Evolutionary conservation across 441 rosid species (phyloP).

Genomic region (Brassica hybrid): DNA sequence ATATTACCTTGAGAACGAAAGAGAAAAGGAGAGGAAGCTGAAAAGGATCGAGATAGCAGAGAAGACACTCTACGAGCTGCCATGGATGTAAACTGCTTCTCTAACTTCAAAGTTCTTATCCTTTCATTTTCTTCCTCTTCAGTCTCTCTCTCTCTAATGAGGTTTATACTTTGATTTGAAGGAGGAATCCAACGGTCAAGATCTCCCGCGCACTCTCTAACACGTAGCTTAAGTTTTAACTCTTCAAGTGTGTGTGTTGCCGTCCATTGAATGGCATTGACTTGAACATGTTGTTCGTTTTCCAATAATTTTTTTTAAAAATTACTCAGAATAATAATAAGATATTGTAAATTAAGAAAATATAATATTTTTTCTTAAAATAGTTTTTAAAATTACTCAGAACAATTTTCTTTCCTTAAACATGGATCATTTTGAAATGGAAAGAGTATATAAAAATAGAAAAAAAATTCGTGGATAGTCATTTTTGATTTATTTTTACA

Average conservation of each 20-base stretch:
- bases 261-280: conserved; percentile 28
- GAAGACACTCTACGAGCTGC: conserved; percentile 78
- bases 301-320: no score
- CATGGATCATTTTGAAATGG: no score
- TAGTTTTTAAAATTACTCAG: no score
- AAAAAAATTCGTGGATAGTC: no score
- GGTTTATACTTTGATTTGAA: not conserved
- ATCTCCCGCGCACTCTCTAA: not conserved
- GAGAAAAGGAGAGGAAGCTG: conserved; percentile 45
- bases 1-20: conserved; percentile 56
- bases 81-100: conserved; percentile 42
- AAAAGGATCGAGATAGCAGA: conserved; percentile 65
- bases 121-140: not conserved
- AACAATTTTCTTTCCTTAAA: no score
- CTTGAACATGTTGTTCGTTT: not conserved
- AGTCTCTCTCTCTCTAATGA: not conserved
- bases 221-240: conserved; percentile 24
- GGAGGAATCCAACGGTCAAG: conserved; percentile 34
- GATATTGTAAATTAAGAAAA: no score
- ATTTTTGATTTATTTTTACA: no score
- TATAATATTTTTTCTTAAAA: no score
- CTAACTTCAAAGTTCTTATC: conserved; percentile 20
- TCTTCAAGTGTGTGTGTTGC: conserved; percentile 17
- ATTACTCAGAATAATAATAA: no score
- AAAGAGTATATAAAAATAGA: no score